Evolutionary conservation across 2,329 filamentous ascomycete genomes (phyloP), one percentile per base, ranked within the genome.

Genomic region (Boeremia exigua): DNA sequence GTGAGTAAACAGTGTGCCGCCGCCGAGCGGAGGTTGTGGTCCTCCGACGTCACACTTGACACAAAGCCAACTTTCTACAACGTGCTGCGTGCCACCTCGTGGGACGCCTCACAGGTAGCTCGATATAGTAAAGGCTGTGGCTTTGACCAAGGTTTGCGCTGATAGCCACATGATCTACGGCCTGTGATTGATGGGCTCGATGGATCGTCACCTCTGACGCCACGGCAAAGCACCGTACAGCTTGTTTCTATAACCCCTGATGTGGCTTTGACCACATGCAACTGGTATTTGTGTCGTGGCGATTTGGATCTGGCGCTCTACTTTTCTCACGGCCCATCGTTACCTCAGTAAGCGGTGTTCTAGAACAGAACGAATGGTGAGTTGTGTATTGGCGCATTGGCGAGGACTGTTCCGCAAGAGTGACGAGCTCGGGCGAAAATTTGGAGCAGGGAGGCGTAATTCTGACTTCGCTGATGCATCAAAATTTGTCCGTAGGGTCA

Each of bases 261-360:
- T 54, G 65, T 69, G 65, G 62, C 59, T 63, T 54, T 39, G 49
- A 29, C 52, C 60, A 63, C 56, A 55, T 64, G 54, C 29, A 45
- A 53, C 45, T 47, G 48, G 39, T 29, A 17, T 33, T 50, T 32
- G 27, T 34, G 33, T 17, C 50, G 56, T 61, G 56, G 65, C 59
- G 57, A 62, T 40, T 38, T 50, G 29, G 5, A 23, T 2, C 19
- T 23, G 19, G 19, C 5, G 19, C 19, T 23, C 3, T 23, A 23
- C 19, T 23, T 23, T 23, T 23, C 19, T 23, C 19, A 23, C 19
- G 19, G 19, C 19, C 19, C 19, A 47, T 15, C 25, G 43, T 28
- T 17, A 15, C 14, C 42, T 30, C 37, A n/a, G 19, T 42, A 11
- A 34, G 25, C 32, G 32, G 14, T 42, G 32, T 48, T 50, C 36